A percentile compares a stretch with the other conserved stretches of the same genome.
Conservation (phyloP, 352 stramenopile genomes). For the Globisporangium parvum region DNA sequence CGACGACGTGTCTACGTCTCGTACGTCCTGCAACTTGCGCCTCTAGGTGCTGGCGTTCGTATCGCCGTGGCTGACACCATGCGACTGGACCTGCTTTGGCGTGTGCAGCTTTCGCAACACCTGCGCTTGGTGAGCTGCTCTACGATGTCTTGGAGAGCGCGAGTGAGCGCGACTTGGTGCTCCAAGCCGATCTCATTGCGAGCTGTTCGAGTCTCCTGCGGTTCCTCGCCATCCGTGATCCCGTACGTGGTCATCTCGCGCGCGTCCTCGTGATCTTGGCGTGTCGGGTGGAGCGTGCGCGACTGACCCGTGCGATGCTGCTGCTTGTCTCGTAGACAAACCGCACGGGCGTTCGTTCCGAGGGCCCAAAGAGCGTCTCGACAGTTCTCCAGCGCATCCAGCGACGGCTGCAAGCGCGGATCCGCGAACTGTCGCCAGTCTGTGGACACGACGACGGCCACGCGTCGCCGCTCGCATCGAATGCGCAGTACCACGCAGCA, state of each 20-base stretch:
- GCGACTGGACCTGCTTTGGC: not conserved
- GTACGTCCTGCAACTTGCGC: conserved; percentile 17
- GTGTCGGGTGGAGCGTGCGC: not conserved
- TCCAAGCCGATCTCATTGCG: conserved; percentile 55
- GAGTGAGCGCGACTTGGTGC: conserved; percentile 49
- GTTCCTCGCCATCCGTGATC: conserved; percentile 61
- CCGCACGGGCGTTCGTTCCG: conserved; percentile 23
- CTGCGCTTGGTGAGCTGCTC: conserved; percentile 24
- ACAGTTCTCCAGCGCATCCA: conserved; percentile 19
- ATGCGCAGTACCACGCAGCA: conserved; percentile 1
- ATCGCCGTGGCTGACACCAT: not conserved
- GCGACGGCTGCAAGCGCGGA: conserved; percentile 26
- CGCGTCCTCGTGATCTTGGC: not conserved
- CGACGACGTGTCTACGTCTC: conserved; percentile 11
- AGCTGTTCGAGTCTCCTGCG: conserved; percentile 61
- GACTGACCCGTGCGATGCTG: not conserved
- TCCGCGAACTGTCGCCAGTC: conserved; percentile 16
- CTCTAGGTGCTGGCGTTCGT: not conserved
- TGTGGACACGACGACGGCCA: not conserved
- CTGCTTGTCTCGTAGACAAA: conserved; percentile 20
- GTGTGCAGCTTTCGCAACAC: conserved; percentile 12
- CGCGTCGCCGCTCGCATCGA: not conserved
- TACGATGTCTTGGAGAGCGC: conserved; percentile 28
- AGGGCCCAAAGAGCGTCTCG: conserved; percentile 8
- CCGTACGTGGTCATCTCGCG: conserved; percentile 19